phyloP scores from a whole-genome alignment of 2,329 filamentous ascomycete species.

The Stagonosporopsis cucurbitacearum region DNA sequence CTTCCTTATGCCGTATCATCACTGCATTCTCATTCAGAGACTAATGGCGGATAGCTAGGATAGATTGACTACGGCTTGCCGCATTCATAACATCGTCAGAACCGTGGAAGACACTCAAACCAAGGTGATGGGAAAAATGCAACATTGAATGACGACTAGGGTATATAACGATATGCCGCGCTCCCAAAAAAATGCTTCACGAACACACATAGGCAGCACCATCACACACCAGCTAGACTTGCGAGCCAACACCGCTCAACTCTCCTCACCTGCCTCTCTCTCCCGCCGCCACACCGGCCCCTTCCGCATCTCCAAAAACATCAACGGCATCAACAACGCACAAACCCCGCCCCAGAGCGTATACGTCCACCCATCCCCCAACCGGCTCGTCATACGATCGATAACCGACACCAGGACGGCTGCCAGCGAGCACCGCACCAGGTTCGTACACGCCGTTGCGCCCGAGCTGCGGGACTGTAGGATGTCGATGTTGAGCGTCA shows the following conservation, averaged over 20 bases:
- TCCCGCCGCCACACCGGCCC: conserved; percentile 32
- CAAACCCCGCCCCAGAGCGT: conserved; percentile 35
- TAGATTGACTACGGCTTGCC: too few species aligned
- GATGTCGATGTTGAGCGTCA: conserved; percentile 42
- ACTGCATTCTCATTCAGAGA: too few species aligned
- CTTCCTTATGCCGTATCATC: too few species aligned
- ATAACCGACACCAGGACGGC: conserved; percentile 35
- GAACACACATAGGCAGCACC: background rate
- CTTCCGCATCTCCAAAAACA: conserved; percentile 38
- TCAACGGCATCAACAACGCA: conserved; percentile 33
- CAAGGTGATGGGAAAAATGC: background rate
- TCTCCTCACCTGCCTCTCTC: conserved; percentile 27
- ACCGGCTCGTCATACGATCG: conserved; percentile 29
- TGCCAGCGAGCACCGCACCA: conserved; percentile 35
- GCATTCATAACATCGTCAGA: too few species aligned
- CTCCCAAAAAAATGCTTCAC: background rate
- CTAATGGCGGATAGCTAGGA: too few species aligned
- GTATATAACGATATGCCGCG: conserved; percentile 15
- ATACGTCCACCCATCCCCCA: conserved; percentile 39
- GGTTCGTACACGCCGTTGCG: conserved; percentile 37
- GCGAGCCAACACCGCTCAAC: too few species aligned
- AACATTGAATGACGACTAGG: conserved; percentile 4
- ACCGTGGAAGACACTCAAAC: too few species aligned
- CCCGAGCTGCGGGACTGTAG: conserved; percentile 34
- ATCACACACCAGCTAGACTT: too few species aligned